Evolutionary conservation across 1,284 basidiomycete species (phyloP), one percentile per base, ranked within the genome.

Genomic region (Pholiota adiposa): DNA sequence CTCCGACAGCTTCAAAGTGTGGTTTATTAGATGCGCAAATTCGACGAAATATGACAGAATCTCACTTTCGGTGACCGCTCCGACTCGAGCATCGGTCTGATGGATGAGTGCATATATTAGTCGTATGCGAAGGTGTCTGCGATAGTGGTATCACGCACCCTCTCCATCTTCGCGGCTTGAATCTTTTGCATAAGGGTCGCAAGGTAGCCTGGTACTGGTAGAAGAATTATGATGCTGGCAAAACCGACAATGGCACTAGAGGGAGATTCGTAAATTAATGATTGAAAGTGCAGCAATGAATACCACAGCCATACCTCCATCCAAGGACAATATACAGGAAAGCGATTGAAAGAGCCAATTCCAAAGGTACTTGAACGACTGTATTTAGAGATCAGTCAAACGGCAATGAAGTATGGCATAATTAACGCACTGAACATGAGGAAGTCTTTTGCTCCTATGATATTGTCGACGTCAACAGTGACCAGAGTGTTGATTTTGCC

Each of bases 401-500:
- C 16, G 19, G 5, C 29, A 40, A n/a, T 14, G 2, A 23, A 16
- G n/a, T 31, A 11, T 31, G 29, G 18, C 14, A 4, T 8, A 3
- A 18, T 36, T 6, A 31, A 57, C 66, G 0, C 50, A 62, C 72
- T 64, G 66, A 75, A 49, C 27, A 75, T 64, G 21, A 79, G 62
- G 48, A 78, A 75, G 65, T 83, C 78, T 23, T 74, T 72, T 3
- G 74, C 77, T n/a, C 70, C 72, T 0, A 69, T 68, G 43, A 82
- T 73, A 59, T 78, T 80, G n/a, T 64, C 66, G 51, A 83, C 56
- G 64, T 84, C 81, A 3, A 76, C 77, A 12, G 79, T 78, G n/a
- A 79, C 69, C 14, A 81, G 68, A 29, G 86, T 87, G 65, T 86
- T 87, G 64, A 88, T 83, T 61, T 79, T 83, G 1, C 85, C 86